A percentile compares a stretch with the other conserved stretches of the same genome.
phyloP scores from a whole-genome alignment of 352 stramenopile genomes.

The Elongisporangium prolatum region DNA sequence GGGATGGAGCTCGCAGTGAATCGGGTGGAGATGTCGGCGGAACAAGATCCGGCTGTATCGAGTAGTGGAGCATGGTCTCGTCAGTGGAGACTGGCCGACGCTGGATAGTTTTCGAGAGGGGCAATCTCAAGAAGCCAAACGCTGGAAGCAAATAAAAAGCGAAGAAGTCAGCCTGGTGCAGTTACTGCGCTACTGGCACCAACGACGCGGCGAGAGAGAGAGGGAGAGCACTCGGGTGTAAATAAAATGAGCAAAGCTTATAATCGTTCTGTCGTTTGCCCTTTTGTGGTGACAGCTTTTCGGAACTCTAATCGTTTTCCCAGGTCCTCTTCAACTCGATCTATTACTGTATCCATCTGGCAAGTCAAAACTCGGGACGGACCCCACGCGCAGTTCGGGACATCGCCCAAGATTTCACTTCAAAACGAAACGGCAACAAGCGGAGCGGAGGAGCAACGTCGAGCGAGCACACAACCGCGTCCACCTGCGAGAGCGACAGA shows the following conservation, averaged over 20 bases:
- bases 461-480: slow-evolving; percentile 8
- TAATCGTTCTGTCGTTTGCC: not conserved
- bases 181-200: not conserved
- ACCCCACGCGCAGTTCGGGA: not conserved
- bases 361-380: not conserved
- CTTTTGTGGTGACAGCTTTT: not conserved
- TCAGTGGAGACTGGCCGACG: not conserved
- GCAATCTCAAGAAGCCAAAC: not conserved
- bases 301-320: not conserved
- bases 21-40: not conserved
- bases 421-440: not conserved
- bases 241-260: not conserved
- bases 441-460: not conserved
- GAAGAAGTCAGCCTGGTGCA: not conserved
- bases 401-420: not conserved
- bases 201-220: not conserved
- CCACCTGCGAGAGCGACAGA: slow-evolving; percentile 11
- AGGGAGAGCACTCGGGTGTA: not conserved
- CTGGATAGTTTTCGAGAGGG: not conserved
- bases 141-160: not conserved
- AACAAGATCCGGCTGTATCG: not conserved
- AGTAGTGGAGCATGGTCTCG: not conserved
- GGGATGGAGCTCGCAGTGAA: not conserved
- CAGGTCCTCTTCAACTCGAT: not conserved
- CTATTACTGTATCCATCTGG: not conserved